A percentile compares a stretch with the other conserved stretches of the same genome.
Evolutionary conservation across 306 rosid species (phyloP).

Genomic region (Hippophae rhamnoides): DNA sequence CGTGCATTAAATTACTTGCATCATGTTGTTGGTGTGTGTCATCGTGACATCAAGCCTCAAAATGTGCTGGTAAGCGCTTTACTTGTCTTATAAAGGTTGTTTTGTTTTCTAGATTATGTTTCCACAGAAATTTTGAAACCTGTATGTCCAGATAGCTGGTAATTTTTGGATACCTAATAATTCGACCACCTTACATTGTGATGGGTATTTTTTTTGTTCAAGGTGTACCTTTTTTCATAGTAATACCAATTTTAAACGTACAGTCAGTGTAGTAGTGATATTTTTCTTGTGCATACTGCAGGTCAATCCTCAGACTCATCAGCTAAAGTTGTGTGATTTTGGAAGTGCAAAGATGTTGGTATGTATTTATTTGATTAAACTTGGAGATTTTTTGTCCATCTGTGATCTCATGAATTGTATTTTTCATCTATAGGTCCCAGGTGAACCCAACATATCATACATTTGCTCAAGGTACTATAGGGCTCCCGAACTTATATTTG

Average conservation of each 20-base stretch:
- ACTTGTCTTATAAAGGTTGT: background rate
- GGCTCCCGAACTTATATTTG: slow-evolving; percentile 96
- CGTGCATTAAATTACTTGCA: slow-evolving; percentile 80
- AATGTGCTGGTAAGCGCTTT: slow-evolving; percentile 54
- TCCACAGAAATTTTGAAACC: background rate
- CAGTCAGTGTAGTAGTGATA: background rate
- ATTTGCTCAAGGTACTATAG: slow-evolving; percentile 90
- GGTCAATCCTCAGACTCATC: slow-evolving; percentile 80
- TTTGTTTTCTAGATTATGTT: background rate
- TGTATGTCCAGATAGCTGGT: background rate
- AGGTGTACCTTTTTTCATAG: background rate
- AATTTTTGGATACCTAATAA: too few species aligned
- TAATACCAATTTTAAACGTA: background rate
- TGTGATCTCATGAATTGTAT: slow-evolving; percentile 19
- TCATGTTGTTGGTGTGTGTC: slow-evolving; percentile 77
- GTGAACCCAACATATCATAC: slow-evolving; percentile 93
- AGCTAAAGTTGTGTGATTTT: slow-evolving; percentile 86
- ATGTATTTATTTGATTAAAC: slow-evolving; percentile 12
- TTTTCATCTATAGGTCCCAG: slow-evolving; percentile 55
- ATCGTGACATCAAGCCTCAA: slow-evolving; percentile 95
- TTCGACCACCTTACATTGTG: too few species aligned
- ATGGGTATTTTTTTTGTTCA: background rate
- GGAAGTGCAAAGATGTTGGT: slow-evolving; percentile 97
- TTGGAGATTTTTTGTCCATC: slow-evolving; percentile 3
- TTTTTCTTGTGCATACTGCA: slow-evolving; percentile 21